phyloP scores from a whole-genome alignment of 768 basidiomycete genomes.

The Steccherinum ochraceum region DNA sequence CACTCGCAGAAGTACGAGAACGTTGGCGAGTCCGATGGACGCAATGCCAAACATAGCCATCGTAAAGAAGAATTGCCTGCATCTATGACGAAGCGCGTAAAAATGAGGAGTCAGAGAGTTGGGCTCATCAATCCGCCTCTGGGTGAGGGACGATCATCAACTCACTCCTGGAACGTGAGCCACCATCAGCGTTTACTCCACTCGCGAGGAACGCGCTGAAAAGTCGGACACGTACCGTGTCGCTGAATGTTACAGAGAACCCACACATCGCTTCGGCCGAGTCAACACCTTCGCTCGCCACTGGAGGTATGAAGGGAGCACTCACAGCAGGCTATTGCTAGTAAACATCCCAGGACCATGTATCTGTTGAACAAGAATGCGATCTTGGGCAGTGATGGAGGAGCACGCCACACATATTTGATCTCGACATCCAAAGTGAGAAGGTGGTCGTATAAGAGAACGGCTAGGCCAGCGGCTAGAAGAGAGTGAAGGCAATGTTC shows the following conservation, averaged over 20 bases:
- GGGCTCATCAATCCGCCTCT: too few species aligned
- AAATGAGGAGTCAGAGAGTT: too few species aligned
- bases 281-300: too few species aligned
- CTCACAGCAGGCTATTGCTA: conserved; percentile 23
- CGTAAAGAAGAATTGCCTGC: conserved; percentile 21
- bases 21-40: conserved; percentile 26
- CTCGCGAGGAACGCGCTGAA: too few species aligned
- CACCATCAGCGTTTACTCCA: neutral
- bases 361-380: conserved; percentile 37
- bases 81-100: too few species aligned
- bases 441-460: conserved; percentile 36
- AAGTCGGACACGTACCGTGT: too few species aligned
- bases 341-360: conserved; percentile 21
- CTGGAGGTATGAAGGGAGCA: too few species aligned
- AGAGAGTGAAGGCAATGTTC: neutral
- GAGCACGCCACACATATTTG: conserved; percentile 33
- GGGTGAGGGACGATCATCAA: neutral
- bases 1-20: conserved; percentile 29
- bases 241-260: conserved; percentile 3
- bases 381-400: conserved; percentile 29
- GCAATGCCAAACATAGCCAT: conserved; percentile 19
- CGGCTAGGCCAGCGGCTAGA: conserved; percentile 25
- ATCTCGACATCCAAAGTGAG: conserved; percentile 36
- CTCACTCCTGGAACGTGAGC: neutral
- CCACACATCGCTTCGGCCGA: conserved; percentile 25